Evolutionary conservation across 768 basidiomycete species (phyloP).

Genomic region (Podaxis sp.): DNA sequence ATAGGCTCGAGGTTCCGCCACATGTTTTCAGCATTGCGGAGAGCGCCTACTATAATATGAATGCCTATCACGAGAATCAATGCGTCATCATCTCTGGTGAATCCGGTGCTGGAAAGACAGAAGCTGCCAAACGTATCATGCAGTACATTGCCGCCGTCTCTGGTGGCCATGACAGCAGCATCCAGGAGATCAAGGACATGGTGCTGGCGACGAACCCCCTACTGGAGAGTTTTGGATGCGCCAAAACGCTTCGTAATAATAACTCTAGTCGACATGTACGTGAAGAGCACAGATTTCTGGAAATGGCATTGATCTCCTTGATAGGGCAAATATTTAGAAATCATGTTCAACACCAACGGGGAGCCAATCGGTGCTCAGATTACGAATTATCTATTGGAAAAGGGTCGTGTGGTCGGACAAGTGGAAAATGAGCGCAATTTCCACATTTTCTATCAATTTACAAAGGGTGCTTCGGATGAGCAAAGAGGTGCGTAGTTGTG

Average conservation of each 20-base stretch:
- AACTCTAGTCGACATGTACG: conserved; percentile 97
- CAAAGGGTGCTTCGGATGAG: conserved; percentile 87
- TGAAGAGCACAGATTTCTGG: conserved; percentile 10
- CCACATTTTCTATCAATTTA: conserved; percentile 99
- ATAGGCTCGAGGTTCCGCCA: conserved; percentile 95
- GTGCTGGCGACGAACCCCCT: conserved; percentile 97
- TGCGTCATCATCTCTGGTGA: conserved; percentile 99
- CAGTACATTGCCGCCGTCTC: conserved; percentile 99
- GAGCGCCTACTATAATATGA: conserved; percentile 98
- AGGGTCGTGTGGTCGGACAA: conserved; percentile 95
- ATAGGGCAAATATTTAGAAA: conserved; percentile 98
- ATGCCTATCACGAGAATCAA: conserved; percentile 98
- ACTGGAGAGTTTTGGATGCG: conserved; percentile 97
- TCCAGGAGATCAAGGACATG: conserved; percentile 99
- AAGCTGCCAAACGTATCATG: conserved; percentile 99
- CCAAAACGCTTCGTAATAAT: conserved; percentile 97
- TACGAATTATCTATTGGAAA: conserved; percentile 97
- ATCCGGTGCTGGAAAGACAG: conserved; percentile 98
- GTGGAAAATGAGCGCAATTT: conserved; percentile 96
- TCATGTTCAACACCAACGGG: conserved; percentile 94
- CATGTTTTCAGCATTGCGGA: conserved; percentile 99
- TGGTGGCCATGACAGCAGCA: conserved; percentile 83
- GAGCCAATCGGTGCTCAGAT: conserved; percentile 98
- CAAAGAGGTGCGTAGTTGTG: conserved; percentile 68
- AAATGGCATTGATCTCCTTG: conserved; percentile 20